phyloP scores from a whole-genome alignment of 441 rosid species.

The Francoa sonchifolia region DNA sequence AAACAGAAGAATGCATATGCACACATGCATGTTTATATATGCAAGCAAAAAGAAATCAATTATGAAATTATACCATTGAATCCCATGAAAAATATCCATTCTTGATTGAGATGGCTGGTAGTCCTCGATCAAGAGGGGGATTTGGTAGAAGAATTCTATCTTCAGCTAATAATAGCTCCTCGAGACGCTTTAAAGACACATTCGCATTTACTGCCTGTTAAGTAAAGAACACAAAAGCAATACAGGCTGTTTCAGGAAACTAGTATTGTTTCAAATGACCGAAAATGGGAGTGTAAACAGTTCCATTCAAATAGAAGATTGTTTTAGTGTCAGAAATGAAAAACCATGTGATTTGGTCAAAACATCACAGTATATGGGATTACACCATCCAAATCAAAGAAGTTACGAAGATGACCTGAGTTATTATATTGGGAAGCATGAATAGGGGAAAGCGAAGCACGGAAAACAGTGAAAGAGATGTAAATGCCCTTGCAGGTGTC shows the following conservation, averaged over 20 bases:
- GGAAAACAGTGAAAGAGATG: slow-evolving; percentile 84
- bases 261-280: too few species aligned
- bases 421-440: slow-evolving; percentile 91
- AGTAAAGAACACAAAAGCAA: slow-evolving; percentile 6
- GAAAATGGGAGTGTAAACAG: too few species aligned
- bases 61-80: slow-evolving; percentile 45
- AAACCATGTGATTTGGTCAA: too few species aligned
- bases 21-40: neutral
- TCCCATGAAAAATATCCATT: slow-evolving; percentile 97
- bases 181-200: slow-evolving; percentile 87
- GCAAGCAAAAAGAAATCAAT: slow-evolving; percentile 4
- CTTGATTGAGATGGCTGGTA: slow-evolving; percentile 72
- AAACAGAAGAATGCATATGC: too few species aligned
- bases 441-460: slow-evolving; percentile 94
- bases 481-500: slow-evolving; percentile 99
- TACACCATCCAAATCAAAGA: too few species aligned
- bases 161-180: slow-evolving; percentile 81
- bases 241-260: slow-evolving; percentile 5
- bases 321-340: too few species aligned
- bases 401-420: slow-evolving; percentile 78
- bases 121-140: slow-evolving; percentile 67
- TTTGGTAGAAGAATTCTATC: slow-evolving; percentile 88
- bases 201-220: slow-evolving; percentile 82
- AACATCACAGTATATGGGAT: too few species aligned
- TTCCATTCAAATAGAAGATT: too few species aligned